Conservation (phyloP, 345 rosid genomes). For the Eucalyptus erythrocorys region DNA sequence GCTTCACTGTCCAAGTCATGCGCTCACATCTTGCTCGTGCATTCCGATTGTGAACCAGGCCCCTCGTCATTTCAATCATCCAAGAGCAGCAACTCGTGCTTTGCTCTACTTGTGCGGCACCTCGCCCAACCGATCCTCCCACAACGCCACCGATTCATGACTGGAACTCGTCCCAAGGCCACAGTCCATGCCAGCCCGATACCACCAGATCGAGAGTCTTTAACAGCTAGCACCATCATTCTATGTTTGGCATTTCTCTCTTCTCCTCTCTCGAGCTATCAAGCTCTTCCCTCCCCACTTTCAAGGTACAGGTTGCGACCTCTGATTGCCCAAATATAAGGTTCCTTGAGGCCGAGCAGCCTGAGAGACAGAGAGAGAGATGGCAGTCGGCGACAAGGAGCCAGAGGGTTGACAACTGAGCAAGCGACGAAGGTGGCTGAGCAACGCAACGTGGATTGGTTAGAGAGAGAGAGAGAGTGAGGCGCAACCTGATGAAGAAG, state of each 20-base stretch:
- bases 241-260: background rate
- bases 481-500: background rate
- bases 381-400: background rate
- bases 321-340: background rate
- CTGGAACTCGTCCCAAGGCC: background rate
- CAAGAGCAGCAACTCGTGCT: background rate
- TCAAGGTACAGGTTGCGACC: background rate
- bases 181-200: background rate
- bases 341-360: background rate
- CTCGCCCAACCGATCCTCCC: background rate
- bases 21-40: no score
- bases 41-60: no score
- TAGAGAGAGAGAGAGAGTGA: background rate
- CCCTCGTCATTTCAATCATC: no score
- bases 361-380: background rate
- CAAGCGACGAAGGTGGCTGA: background rate
- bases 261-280: background rate
- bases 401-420: background rate
- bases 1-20: no score
- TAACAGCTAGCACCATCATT: background rate
- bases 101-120: background rate
- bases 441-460: background rate
- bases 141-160: background rate
- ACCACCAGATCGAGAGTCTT: background rate
- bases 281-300: background rate